Evolutionary conservation across 805 yeast species (phyloP), one percentile per base, ranked within the genome.

Genomic region (Pichia deserticola): DNA sequence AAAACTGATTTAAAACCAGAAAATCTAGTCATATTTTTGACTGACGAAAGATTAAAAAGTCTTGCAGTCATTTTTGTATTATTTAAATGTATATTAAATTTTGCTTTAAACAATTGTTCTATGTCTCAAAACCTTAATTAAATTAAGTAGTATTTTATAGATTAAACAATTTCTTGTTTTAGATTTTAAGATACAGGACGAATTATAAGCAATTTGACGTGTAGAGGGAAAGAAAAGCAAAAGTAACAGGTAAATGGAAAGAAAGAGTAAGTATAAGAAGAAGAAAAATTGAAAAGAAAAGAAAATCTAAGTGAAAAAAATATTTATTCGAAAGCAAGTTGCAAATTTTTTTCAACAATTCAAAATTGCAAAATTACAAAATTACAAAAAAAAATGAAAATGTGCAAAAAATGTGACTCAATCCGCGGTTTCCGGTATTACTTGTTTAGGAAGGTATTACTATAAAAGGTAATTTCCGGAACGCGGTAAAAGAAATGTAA

Each of bases 391-490:
- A n/a, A 34, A 13, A 15, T 6, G 39, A 15, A 42, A 15, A 25
- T 41, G 27, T 8, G 36, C 40, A 34, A 27, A 27, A 4, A 12
- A 25, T 30, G 54, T 55, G 57, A 57, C 59, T 60, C 61, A 50
- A 58, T 57, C 63, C 66, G 65, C 65, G 66, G 52, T 62, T 60
- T 57, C 63, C 65, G 63, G 57, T 49, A 51, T 61, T 62, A 48
- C 65, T 52, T 46, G 41, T 48, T 56, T 39, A 32, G 53, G 63
- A 3, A 52, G 15, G 44, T 9, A 13, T 12, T 54, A 0, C 57
- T 34, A 2, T 9, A 50, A 30, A 1, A 1, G 49, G 55, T 27
- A 44, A 51, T 58, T 51, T 54, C 59, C 55, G 51, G 45, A 44
- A 47, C 49, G 52, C 49, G 54, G 52, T 54, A 38, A 48, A 40